Conservation (phyloP, 768 basidiomycete species). For the Pleurotus salmoneostramineus region DNA sequence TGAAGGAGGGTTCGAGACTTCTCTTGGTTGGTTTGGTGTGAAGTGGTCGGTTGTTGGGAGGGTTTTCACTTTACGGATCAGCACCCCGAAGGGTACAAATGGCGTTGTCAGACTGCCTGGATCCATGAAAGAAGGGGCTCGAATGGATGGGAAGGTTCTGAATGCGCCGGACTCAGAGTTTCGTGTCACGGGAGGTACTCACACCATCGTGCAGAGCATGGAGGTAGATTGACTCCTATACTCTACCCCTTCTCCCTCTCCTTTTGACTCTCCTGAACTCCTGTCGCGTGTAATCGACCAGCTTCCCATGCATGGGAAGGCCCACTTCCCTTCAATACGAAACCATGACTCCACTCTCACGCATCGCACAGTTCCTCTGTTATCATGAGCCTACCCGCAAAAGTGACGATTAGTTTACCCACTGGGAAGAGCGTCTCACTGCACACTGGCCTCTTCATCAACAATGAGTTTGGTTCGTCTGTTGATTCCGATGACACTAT, state of each 20-base stretch:
- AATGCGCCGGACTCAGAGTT: background rate
- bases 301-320: no score
- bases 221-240: background rate
- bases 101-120: slow-evolving; percentile 25
- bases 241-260: background rate
- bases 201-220: background rate
- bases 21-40: slow-evolving; percentile 40
- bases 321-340: no score
- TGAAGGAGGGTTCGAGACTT: slow-evolving; percentile 42
- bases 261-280: background rate
- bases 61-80: slow-evolving; percentile 16
- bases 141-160: background rate
- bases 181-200: background rate
- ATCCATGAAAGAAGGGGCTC: slow-evolving; percentile 15
- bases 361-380: no score
- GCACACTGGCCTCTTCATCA: background rate
- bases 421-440: background rate
- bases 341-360: no score
- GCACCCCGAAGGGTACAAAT: slow-evolving; percentile 21
- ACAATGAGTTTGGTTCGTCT: background rate
- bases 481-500: background rate
- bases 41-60: slow-evolving; percentile 26
- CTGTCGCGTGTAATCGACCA: no score
- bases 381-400: background rate
- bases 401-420: background rate